Percentiles rank a stretch among this genome's conserved stretches.
These are phyloP conservation scores for Curvularia sp. DNA, from an alignment of 2,329 filamentous ascomycete genomes.

Conservation along the genomic window DNA sequence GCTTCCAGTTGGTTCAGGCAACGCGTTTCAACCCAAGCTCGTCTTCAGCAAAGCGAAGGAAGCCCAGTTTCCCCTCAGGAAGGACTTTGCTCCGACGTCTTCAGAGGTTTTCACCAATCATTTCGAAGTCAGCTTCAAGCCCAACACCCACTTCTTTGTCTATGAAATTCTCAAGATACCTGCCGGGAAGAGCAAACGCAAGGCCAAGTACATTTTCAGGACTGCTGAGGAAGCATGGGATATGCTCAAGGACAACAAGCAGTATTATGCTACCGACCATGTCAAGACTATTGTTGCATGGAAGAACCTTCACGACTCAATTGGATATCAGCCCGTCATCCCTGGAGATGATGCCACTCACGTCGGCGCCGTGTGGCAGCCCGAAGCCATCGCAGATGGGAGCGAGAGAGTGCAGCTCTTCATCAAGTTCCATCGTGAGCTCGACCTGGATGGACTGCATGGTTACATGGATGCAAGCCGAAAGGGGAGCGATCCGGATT, in stretches of 20 bases:
- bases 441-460: not conserved
- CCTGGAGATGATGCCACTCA: not conserved
- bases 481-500: not conserved
- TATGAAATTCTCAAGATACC: conserved; percentile 6
- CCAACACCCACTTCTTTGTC: conserved; percentile 2
- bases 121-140: conserved; percentile 13
- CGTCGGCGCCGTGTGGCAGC: not conserved
- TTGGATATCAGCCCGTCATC: not conserved
- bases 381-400: not conserved
- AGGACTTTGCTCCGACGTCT: not conserved
- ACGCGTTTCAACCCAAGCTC: not conserved
- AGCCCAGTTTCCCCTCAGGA: not conserved
- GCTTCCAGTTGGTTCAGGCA: not conserved
- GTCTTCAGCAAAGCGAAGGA: not conserved
- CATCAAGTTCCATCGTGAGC: not conserved
- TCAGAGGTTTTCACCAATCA: conserved; percentile 19
- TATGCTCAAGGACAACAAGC: conserved; percentile 6
- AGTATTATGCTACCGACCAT: conserved; percentile 12
- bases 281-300: conserved; percentile 16
- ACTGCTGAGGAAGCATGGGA: not conserved
- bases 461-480: not conserved
- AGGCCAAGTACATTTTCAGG: not conserved
- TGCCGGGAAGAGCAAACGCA: not conserved
- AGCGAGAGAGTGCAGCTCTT: conserved; percentile 1
- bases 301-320: conserved; percentile 13